Evolutionary conservation across 371 early-diverging fungal species (phyloP).

Genomic region (Mucor saturninus): DNA sequence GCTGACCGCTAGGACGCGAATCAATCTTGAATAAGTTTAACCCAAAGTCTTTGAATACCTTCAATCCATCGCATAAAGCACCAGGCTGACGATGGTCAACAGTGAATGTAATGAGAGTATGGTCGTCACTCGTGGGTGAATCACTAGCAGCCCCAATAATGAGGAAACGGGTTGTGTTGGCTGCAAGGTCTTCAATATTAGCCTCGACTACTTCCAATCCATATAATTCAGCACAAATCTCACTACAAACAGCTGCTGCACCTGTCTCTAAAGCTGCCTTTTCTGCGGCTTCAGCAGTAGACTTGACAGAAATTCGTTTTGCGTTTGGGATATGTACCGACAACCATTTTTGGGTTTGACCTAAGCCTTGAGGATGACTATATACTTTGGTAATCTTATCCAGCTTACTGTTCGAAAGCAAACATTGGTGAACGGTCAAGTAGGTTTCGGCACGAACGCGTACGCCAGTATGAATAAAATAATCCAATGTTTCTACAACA

Average conservation of each 20-base stretch:
- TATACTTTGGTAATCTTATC: conserved; percentile 80
- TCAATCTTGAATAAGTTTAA: conserved; percentile 93
- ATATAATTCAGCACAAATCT: conserved; percentile 83
- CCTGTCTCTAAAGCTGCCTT: conserved; percentile 79
- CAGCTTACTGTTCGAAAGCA: conserved; percentile 71
- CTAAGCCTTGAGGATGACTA: conserved; percentile 92
- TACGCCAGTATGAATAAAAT: conserved; percentile 63
- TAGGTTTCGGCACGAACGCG: conserved; percentile 70
- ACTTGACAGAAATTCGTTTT: conserved; percentile 76
- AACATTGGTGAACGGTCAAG: conserved; percentile 77
- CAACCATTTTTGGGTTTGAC: conserved; percentile 84
- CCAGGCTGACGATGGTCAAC: conserved; percentile 92
- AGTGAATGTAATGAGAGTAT: conserved; percentile 82
- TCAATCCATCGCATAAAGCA: conserved; percentile 86
- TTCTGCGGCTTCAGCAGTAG: conserved; percentile 90
- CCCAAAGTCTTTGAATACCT: conserved; percentile 78
- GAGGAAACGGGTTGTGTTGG: conserved; percentile 91
- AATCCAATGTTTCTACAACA: conserved; percentile 85
- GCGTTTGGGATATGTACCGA: conserved; percentile 71
- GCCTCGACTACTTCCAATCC: conserved; percentile 74
- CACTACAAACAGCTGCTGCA: conserved; percentile 86
- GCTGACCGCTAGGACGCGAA: conserved; percentile 82
- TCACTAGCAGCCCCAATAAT: conserved; percentile 81
- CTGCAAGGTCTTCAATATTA: conserved; percentile 76
- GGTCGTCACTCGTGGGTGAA: conserved; percentile 74